Base-by-base conservation (phyloP, 768 basidiomycete genomes). In the Grammothele lineata region DNA sequence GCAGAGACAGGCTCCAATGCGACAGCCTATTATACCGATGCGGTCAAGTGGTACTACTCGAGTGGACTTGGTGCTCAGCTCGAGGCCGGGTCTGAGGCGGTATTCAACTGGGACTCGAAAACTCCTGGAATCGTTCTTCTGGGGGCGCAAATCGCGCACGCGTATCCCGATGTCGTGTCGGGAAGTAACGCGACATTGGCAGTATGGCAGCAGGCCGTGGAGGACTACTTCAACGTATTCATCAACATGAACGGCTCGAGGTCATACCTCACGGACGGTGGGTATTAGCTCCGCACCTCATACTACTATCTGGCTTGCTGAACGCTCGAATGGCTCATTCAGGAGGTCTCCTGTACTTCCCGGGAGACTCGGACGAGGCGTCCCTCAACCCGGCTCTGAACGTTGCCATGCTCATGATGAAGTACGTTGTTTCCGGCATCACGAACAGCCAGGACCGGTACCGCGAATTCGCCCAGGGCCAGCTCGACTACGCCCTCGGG, bases 41-140 rank as follows among this genome's bases (percentile, higher is more conserved):
- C 88, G 1, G 73, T 80, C 59, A 61, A 67, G 6, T 79, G 78
- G 59, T 92, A 82, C 62, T 58, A 66, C 9, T 66, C 77, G 25
- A 87, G 78, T 58, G 62, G 71, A 19, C 70, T 94, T 0, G 63
- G 66, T 2, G 70, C 71, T 1, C 58, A 56, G 41, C 33, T 59
- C 12, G 19, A 57, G 14, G 51, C 50, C 0, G 54, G 47, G 1
- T 67, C 74, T 26, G 66, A 81, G 37, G 66, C 70, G 2, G 81
- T 86, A 5, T 87, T 92, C 66, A 93, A 93, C 62, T 97, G 93
- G 93, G 93, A 93, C 60, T 77, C 80, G 3, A 87, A 89, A 63
- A 79, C 77, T 1, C 85, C 90, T 1, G 93, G 83, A 2, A 59
- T 91, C 0, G 76, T 80, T 34, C 77, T 94, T 17, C 66, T 95